Evolutionary conservation across 257 asterid genomes (phyloP).

Genomic region (Solanum lignicaule): DNA sequence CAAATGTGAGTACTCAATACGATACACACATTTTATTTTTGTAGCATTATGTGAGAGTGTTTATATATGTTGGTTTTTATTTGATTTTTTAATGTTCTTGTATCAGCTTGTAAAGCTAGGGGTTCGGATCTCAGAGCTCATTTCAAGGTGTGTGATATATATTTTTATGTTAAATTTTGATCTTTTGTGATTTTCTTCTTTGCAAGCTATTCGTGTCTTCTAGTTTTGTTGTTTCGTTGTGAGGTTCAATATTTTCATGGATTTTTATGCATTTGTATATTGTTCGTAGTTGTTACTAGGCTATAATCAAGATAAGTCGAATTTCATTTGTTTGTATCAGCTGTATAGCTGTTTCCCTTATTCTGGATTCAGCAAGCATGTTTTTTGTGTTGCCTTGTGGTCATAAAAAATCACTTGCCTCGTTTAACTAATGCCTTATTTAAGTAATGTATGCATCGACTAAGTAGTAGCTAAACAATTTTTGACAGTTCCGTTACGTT

Average conservation of each 20-base stretch:
- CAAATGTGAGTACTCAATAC: constrained; percentile 32
- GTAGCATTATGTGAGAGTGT: not conserved
- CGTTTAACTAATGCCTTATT: not conserved
- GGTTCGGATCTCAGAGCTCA: constrained; percentile 70
- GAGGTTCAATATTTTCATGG: not conserved
- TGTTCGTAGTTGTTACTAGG: not conserved
- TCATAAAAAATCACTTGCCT: not conserved
- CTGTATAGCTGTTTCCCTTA: not conserved
- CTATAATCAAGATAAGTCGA: not conserved
- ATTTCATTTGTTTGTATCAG: not conserved
- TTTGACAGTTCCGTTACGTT: not conserved
- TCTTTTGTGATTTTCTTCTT: not conserved
- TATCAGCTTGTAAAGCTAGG: constrained; percentile 79
- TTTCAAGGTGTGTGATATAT: constrained; percentile 43
- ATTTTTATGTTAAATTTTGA: not conserved
- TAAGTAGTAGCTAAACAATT: not conserved
- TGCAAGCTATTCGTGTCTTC: not conserved
- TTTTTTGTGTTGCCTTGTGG: not conserved
- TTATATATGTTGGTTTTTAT: not conserved
- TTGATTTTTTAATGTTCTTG: not conserved
- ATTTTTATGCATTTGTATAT: not conserved
- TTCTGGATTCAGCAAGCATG: not conserved
- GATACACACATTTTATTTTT: not conserved
- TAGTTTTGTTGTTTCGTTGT: not conserved
- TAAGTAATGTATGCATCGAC: not conserved